Evolutionary conservation across 345 rosid genomes (phyloP).

Genomic region (Nasturtium officinale): DNA sequence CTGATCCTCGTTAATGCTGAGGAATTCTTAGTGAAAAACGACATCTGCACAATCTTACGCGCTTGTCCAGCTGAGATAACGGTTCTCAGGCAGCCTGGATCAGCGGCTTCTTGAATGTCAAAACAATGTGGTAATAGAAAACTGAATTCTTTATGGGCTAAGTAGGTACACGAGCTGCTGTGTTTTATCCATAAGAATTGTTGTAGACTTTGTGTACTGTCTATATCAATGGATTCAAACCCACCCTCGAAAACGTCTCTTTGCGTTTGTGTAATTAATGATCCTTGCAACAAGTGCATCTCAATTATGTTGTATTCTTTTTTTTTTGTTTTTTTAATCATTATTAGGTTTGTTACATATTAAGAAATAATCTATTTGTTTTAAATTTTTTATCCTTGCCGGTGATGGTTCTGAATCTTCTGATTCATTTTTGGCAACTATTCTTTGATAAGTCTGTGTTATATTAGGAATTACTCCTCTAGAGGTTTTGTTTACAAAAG

Average conservation of each 20-base stretch:
- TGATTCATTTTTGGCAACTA: not conserved
- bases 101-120: constrained; percentile 39
- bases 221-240: constrained; percentile 17
- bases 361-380: not conserved
- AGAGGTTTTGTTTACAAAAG: not conserved
- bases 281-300: not conserved
- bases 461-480: not conserved
- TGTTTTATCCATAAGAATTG: constrained; percentile 18
- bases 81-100: constrained; percentile 13
- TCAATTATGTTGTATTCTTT: constrained; percentile 3
- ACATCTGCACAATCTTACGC: constrained; percentile 73
- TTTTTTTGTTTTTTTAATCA: too few species aligned
- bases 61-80: constrained; percentile 56
- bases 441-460: not conserved
- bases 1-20: constrained; percentile 69
- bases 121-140: not conserved
- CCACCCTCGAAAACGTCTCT: not conserved
- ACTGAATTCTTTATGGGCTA: not conserved
- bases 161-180: constrained; percentile 4
- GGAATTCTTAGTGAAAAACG: constrained; percentile 75
- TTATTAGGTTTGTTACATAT: not conserved
- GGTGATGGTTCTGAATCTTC: not conserved
- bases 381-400: not conserved
- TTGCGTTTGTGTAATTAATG: constrained; percentile 31
- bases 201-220: constrained; percentile 25